phyloP scores from a whole-genome alignment of 2,329 filamentous ascomycete genomes.

The Colletotrichum incanum region DNA sequence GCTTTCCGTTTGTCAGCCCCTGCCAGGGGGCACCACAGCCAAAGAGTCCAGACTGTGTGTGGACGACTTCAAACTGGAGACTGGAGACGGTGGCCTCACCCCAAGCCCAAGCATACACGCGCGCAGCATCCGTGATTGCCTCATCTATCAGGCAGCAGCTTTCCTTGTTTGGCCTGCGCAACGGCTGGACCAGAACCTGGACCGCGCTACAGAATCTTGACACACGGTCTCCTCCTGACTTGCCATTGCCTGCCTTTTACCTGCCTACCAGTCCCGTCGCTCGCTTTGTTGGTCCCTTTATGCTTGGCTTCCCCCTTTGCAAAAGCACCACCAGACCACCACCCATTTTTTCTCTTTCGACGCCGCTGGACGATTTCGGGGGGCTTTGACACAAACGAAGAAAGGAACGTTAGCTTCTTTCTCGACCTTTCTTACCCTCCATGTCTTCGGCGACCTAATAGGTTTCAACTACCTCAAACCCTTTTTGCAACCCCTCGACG shows the following conservation, averaged over 20 bases:
- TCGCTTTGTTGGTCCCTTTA: constrained; percentile 38
- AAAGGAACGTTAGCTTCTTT: constrained; percentile 35
- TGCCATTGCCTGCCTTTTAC: constrained; percentile 1
- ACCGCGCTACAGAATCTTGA: constrained; percentile 43
- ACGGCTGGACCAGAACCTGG: constrained; percentile 36
- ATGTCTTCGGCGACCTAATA: constrained; percentile 39
- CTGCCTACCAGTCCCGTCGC: constrained; percentile 28
- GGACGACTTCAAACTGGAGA: neutral
- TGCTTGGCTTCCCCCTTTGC: constrained; percentile 40
- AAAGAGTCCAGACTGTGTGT: neutral
- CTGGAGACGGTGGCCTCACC: constrained; percentile 6
- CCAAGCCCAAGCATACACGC: neutral
- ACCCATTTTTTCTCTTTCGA: constrained; percentile 29
- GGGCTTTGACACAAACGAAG: constrained; percentile 33
- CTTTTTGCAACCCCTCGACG: constrained; percentile 30
- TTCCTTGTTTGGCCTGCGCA: constrained; percentile 34
- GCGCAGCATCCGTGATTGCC: constrained; percentile 16
- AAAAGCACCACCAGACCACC: constrained; percentile 30
- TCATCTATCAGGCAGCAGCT: constrained; percentile 18
- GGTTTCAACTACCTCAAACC: constrained; percentile 29
- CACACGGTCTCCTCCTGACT: constrained; percentile 42
- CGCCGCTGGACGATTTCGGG: constrained; percentile 41
- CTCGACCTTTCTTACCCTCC: constrained; percentile 23
- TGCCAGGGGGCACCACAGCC: constrained; percentile 10
- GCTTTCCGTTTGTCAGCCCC: neutral